These are phyloP conservation scores for Circinella umbellata DNA, from an alignment of 371 early-diverging fungal species.

Conservation along the genomic window DNA sequence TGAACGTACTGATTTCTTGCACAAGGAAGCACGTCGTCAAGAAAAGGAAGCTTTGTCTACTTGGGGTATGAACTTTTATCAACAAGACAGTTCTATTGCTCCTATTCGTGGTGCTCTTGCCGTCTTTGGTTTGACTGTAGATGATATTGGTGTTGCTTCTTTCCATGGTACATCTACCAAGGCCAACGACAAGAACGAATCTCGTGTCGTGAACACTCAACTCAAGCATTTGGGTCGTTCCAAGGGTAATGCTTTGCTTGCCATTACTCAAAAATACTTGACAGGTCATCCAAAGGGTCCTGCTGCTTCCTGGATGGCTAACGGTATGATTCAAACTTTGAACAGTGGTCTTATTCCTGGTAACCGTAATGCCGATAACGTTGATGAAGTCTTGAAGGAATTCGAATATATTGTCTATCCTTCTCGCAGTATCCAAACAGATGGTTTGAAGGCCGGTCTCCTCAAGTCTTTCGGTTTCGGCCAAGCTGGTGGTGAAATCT, in stretches of 20 bases:
- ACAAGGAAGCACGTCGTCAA: constrained; percentile 85
- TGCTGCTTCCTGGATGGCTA: constrained; percentile 98
- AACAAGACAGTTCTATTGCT: constrained; percentile 81
- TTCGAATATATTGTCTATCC: constrained; percentile 89
- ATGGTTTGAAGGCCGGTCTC: constrained; percentile 93
- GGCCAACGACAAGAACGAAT: constrained; percentile 97
- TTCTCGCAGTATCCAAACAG: constrained; percentile 87
- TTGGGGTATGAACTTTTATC: constrained; percentile 92
- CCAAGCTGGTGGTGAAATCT: constrained; percentile 94
- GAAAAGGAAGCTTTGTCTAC: constrained; percentile 82
- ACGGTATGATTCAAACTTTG: constrained; percentile 89
- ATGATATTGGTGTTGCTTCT: constrained; percentile 95
- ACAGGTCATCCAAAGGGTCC: constrained; percentile 98
- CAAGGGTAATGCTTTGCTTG: constrained; percentile 83
- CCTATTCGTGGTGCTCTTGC: constrained; percentile 94
- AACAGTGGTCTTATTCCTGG: constrained; percentile 93
- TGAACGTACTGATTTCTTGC: constrained; percentile 83
- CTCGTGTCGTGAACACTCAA: constrained; percentile 88
- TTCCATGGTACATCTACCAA: constrained; percentile 98
- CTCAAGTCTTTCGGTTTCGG: constrained; percentile 97
- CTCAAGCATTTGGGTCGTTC: constrained; percentile 89
- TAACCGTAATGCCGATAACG: constrained; percentile 96
- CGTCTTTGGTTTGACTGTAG: constrained; percentile 87
- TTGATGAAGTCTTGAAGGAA: constrained; percentile 80
- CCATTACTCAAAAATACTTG: constrained; percentile 93